Evolutionary conservation across 192 early-diverging fungal species (phyloP), one percentile per base, ranked within the genome.

Genomic region (Coemansia sp.): DNA sequence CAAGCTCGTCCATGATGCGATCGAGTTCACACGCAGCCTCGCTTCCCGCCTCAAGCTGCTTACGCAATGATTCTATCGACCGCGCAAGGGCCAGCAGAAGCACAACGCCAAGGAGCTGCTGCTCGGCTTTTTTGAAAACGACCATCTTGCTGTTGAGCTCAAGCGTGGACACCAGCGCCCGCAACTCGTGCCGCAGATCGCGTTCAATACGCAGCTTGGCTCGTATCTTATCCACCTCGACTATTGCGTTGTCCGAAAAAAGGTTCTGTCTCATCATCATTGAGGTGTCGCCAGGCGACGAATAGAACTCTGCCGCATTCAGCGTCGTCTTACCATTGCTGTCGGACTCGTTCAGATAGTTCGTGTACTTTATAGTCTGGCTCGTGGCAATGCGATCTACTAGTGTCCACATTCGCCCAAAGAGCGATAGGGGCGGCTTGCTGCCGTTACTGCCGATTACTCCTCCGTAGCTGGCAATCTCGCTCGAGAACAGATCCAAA

Each of bases 321-420:
- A 54, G 17, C 0, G 19, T 8, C 13, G n/a, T 19, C 19, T 10
- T 22, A 0, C 59, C 40, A 10, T 13, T n/a, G 23, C 19, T 36
- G 30, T 45, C 30, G 9, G 57, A 45, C 2, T 20, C 20, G 27
- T 53, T 54, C 27, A 78, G 58, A 25, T 78, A 69, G 8, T n/a
- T 15, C 37, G 72, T 42, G 27, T 68, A 65, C 54, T 28, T 36
- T 19, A 42, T 59, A 23, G 77, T 74, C 41, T 54, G 53, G n/a
- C 33, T 54, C 23, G 77, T 74, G n/a, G 53, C 50, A 14, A 80
- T 64, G 14, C 64, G 56, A 27, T 80, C 77, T 6, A 70, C 30
- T 34, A 74, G 47, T 22, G 59, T 70, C 77, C 77, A 80, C 67
- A 74, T 60, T 4, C 72, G 77, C 1, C 71, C 77, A 70, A 80